These are phyloP conservation scores for Lachnellula suecica DNA, from an alignment of 2,329 filamentous ascomycete species.

Conservation along the genomic window DNA sequence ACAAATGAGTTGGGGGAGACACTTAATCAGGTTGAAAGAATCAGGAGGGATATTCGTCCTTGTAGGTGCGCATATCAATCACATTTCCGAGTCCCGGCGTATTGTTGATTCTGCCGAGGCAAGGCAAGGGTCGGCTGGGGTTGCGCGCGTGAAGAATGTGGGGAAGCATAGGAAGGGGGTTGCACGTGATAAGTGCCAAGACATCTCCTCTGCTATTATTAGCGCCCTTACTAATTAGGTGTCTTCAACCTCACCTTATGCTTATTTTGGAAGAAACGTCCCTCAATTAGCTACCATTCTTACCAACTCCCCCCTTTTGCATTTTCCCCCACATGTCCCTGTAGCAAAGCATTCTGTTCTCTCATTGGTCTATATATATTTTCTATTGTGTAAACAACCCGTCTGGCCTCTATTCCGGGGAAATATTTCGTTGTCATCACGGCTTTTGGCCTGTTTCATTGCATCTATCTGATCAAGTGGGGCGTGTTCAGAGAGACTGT, in stretches of 20 bases:
- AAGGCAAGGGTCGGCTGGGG: background rate
- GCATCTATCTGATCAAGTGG: background rate
- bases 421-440: background rate
- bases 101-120: slow-evolving; percentile 9
- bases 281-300: slow-evolving; percentile 21
- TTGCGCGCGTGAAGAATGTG: background rate
- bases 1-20: background rate
- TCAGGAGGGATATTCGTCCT: slow-evolving; percentile 4
- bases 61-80: slow-evolving; percentile 13
- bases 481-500: background rate
- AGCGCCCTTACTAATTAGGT: background rate
- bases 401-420: background rate
- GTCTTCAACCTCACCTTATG: background rate
- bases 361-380: background rate
- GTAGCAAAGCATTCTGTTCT: background rate
- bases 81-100: slow-evolving; percentile 15
- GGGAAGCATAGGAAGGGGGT: background rate
- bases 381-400: background rate
- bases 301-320: background rate
- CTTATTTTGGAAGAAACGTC: slow-evolving; percentile 9
- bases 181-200: background rate
- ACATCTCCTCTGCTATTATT: slow-evolving; percentile 2
- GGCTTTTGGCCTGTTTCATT: slow-evolving; percentile 1
- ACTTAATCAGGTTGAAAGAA: slow-evolving; percentile 1
- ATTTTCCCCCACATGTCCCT: background rate